These are phyloP conservation scores for Dacryopinax primogenitus DNA, from an alignment of 768 basidiomycete genomes.

Conservation along the genomic window DNA sequence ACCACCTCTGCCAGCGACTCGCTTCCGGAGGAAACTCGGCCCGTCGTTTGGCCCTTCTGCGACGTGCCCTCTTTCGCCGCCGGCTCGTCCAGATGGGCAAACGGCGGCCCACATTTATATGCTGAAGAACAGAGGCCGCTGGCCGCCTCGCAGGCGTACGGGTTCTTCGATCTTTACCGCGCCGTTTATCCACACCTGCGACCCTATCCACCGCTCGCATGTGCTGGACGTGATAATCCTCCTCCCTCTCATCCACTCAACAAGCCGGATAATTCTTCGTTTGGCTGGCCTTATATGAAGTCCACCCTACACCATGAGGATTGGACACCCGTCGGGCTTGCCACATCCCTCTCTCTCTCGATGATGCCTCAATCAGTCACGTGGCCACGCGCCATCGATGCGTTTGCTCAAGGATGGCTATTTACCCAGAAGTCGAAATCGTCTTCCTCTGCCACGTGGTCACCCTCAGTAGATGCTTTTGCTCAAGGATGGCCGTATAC, in stretches of 20 bases:
- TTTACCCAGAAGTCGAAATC: too few relatives aligned
- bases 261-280: neutral
- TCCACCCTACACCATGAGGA: neutral
- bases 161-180: constrained; percentile 9
- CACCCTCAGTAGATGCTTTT: neutral
- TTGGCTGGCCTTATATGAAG: constrained; percentile 9
- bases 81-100: constrained; percentile 3
- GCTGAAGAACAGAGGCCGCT: neutral
- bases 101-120: neutral
- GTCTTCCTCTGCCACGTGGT: neutral
- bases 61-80: constrained; percentile 1
- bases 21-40: constrained; percentile 2
- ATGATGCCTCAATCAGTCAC: neutral
- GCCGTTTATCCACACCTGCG: neutral
- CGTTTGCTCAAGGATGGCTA: too few relatives aligned
- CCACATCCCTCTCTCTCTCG: neutral
- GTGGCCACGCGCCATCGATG: neutral
- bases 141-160: neutral
- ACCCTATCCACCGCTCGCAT: constrained; percentile 3
- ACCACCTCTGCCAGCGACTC: neutral
- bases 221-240: neutral
- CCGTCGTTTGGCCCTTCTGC: constrained; percentile 7
- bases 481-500: constrained; percentile 7
- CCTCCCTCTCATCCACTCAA: neutral
- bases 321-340: neutral